A percentile compares a stretch with the other conserved stretches of the same genome.
These are phyloP conservation scores for Tolypocladium endophyticum DNA, from an alignment of 2,329 filamentous ascomycete species.

Conservation along the genomic window DNA sequence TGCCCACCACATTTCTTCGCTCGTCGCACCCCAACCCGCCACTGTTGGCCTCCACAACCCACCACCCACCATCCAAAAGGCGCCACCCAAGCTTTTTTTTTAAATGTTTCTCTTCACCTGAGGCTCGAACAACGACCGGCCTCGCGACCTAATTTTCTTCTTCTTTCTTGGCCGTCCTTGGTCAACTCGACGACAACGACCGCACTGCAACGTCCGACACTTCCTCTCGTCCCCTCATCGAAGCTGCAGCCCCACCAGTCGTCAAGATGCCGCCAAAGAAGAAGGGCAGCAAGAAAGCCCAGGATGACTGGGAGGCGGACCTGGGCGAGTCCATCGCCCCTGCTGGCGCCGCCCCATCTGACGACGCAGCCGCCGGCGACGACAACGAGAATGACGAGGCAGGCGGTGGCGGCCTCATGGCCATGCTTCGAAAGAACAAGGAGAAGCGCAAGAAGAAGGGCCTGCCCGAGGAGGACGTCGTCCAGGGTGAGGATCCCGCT, in stretches of 20 bases:
- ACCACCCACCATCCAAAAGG: constrained; percentile 1
- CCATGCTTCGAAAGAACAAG: constrained; percentile 70
- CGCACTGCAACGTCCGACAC: background rate
- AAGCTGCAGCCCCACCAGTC: constrained; percentile 7
- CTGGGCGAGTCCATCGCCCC: constrained; percentile 69
- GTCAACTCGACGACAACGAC: background rate
- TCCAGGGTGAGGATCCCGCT: constrained; percentile 52
- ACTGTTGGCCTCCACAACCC: constrained; percentile 1
- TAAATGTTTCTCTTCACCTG: background rate
- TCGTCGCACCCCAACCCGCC: background rate
- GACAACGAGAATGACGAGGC: constrained; percentile 42
- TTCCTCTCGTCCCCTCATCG: background rate
- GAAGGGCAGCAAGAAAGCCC: constrained; percentile 72
- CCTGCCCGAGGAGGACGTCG: constrained; percentile 54
- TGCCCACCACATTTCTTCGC: background rate
- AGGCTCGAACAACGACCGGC: background rate
- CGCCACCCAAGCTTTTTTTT: background rate
- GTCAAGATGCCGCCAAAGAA: constrained; percentile 82
- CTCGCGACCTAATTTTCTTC: background rate
- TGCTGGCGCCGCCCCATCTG: constrained; percentile 36
- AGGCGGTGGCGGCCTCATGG: constrained; percentile 58
- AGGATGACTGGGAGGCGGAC: constrained; percentile 92
- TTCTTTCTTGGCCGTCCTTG: background rate
- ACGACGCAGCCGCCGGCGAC: constrained; percentile 30
- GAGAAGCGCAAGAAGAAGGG: constrained; percentile 89